Conservation (phyloP, 1,139 yeast species). For the Hemisphaericaspora xylanilytica region DNA sequence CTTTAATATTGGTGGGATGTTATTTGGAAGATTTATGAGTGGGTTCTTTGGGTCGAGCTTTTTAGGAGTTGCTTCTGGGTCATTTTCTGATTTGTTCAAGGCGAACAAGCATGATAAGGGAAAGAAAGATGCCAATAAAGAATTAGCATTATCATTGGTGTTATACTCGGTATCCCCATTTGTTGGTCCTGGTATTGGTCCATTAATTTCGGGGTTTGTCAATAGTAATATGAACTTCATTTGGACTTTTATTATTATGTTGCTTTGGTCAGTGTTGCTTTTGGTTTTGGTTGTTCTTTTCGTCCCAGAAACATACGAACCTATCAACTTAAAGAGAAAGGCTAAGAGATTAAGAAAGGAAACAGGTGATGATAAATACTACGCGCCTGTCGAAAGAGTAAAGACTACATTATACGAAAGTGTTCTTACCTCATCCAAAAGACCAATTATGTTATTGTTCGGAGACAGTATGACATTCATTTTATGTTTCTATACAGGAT, state of each 20-base stretch:
- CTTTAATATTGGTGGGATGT: slow-evolving; percentile 26
- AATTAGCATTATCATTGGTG: slow-evolving; percentile 26
- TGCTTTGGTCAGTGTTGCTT: slow-evolving; percentile 33
- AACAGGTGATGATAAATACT: slow-evolving; percentile 41
- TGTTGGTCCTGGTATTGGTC: slow-evolving; percentile 35
- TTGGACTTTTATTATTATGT: slow-evolving; percentile 43
- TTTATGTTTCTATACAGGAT: slow-evolving; percentile 61
- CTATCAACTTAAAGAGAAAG: slow-evolving; percentile 43
- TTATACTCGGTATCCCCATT: slow-evolving; percentile 32
- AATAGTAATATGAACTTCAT: slow-evolving; percentile 36
- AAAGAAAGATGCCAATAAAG: slow-evolving; percentile 19
- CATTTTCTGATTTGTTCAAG: slow-evolving; percentile 32
- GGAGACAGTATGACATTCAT: slow-evolving; percentile 61
- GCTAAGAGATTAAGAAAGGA: slow-evolving; percentile 45
- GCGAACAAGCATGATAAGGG: slow-evolving; percentile 13
- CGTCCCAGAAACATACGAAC: slow-evolving; percentile 52
- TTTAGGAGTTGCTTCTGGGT: slow-evolving; percentile 36
- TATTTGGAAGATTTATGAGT: slow-evolving; percentile 32
- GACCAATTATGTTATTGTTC: slow-evolving; percentile 56
- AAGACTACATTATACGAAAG: slow-evolving; percentile 25
- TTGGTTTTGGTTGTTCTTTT: slow-evolving; percentile 31
- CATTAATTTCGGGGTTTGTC: slow-evolving; percentile 31
- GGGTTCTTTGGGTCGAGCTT: slow-evolving; percentile 35
- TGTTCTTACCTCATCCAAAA: slow-evolving; percentile 37
- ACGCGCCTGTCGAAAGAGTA: slow-evolving; percentile 47